phyloP scores from a whole-genome alignment of 2,329 filamentous ascomycete species.

The Fusarium cyanostomum region DNA sequence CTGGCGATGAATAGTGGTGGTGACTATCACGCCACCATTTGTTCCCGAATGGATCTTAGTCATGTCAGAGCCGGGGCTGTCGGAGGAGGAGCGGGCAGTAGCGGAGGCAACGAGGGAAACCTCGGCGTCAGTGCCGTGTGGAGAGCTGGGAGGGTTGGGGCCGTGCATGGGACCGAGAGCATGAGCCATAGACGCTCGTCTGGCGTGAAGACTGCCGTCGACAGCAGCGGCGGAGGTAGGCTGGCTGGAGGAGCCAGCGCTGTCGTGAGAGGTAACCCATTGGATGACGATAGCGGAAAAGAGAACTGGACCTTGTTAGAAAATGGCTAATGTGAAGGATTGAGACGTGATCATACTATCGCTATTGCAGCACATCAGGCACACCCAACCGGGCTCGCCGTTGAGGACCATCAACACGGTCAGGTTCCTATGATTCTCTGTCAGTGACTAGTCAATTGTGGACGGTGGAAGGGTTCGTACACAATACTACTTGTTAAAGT shows the following conservation, averaged over 20 bases:
- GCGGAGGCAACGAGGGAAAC: conserved; percentile 38
- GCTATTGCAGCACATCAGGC: conserved; percentile 71
- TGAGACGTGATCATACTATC: conserved; percentile 58
- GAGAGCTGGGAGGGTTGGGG: conserved; percentile 20
- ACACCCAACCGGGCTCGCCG: conserved; percentile 72
- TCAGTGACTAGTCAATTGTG: conserved; percentile 5
- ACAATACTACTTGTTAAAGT: conserved; percentile 67
- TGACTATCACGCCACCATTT: conserved; percentile 46
- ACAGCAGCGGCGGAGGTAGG: conserved; percentile 14
- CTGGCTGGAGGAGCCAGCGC: conserved; percentile 47
- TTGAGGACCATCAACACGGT: conserved; percentile 66
- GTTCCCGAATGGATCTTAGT: conserved; percentile 28
- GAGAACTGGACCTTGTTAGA: conserved; percentile 55
- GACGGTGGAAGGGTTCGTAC: conserved; percentile 48
- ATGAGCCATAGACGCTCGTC: conserved; percentile 15
- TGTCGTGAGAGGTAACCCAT: conserved; percentile 64
- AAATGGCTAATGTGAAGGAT: background rate
- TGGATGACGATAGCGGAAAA: conserved; percentile 70
- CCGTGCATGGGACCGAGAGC: conserved; percentile 9
- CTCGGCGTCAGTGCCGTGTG: conserved; percentile 40
- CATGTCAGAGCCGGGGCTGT: conserved; percentile 30
- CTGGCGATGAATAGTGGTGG: conserved; percentile 51
- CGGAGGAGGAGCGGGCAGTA: conserved; percentile 32
- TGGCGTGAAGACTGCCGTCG: conserved; percentile 20
- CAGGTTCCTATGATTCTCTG: conserved; percentile 58